Base-by-base conservation (phyloP, 139 green algal genomes). In the Chlorella ohadii region DNA sequence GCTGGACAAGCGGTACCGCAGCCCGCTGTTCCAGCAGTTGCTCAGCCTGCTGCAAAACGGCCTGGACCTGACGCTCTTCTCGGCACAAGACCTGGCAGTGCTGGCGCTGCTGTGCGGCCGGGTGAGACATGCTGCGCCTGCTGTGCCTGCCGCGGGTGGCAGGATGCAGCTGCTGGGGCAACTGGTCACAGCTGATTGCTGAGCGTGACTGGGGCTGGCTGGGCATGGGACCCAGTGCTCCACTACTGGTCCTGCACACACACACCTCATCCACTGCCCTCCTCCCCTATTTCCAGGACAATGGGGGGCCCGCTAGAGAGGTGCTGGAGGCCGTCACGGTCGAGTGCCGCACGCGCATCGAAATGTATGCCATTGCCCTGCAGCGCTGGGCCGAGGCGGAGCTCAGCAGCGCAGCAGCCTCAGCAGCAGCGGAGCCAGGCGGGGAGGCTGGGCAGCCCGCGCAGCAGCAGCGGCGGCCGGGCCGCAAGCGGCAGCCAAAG, bases 41-140 rank as follows among this genome's bases (percentile, higher is more conserved):
- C 41, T 65, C 7, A 11, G 15, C 0, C 34, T 89, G 25, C 59
- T 89, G 27, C 13, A 78, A 34, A 5, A 34, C 2, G 86, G 81
- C 23, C 87, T 87, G 81, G 27, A 57, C 27, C 80, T 87, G 36
- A 27, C 85, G 6, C 64, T 84, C 12, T 89, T 87, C 38, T 36
- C 74, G 0, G 33, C 86, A 0, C 47, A 73, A 38, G 81, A 89
- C 57, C 67, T 85, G 12, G 70, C 80, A 27, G 38, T 70, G 25
- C 80, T 85, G 33, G 36, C n/a, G 55, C 79, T 61, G 68, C 55
- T 67, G 28, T 85, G 70, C 38, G 70, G 80, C 27, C 27, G 34
- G 68, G 80, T 64, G 68, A 33, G 79, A 20, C 2, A 1, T 4
- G 27, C 0, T 4, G 34, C 6, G 33, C 28, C 44, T 63, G 23